Conservation (phyloP, 352 stramenopile genomes). For the Phytopythium ostracodes region DNA sequence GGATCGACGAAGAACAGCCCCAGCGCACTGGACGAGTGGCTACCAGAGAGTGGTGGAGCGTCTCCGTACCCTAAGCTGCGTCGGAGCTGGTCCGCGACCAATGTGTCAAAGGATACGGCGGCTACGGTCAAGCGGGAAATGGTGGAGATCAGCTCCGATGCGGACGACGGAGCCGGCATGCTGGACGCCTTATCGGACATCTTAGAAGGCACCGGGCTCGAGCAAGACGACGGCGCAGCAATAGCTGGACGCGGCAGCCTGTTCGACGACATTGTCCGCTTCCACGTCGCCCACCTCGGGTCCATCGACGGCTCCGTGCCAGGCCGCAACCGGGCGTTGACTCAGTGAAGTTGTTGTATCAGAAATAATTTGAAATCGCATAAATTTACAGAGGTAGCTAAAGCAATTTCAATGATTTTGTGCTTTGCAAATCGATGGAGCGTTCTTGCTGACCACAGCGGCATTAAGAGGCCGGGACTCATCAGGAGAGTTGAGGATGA, state of each 20-base stretch:
- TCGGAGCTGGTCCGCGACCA: background rate
- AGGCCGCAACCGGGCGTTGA: background rate
- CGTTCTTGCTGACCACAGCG: too few relatives aligned
- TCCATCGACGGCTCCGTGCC: background rate
- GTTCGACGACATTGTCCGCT: constrained; percentile 40
- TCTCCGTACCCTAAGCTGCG: background rate
- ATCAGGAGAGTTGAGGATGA: too few relatives aligned
- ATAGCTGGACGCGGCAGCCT: constrained; percentile 13
- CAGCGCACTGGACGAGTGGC: background rate
- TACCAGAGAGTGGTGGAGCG: background rate
- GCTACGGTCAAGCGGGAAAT: background rate
- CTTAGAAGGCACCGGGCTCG: constrained; percentile 27
- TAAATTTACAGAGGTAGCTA: too few relatives aligned
- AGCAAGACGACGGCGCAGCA: background rate
- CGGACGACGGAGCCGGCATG: constrained; percentile 6
- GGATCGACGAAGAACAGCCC: constrained; percentile 1
- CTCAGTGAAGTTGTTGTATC: background rate
- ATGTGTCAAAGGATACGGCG: background rate
- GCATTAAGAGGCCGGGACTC: too few relatives aligned
- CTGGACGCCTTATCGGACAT: constrained; percentile 28
- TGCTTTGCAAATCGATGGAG: too few relatives aligned
- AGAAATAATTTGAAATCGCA: background rate
- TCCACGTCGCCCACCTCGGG: constrained; percentile 32
- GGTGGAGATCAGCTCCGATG: background rate
- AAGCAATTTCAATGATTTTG: too few relatives aligned